Base-by-base conservation (phyloP, 257 asterid genomes). In the Solanum habrochaites region DNA sequence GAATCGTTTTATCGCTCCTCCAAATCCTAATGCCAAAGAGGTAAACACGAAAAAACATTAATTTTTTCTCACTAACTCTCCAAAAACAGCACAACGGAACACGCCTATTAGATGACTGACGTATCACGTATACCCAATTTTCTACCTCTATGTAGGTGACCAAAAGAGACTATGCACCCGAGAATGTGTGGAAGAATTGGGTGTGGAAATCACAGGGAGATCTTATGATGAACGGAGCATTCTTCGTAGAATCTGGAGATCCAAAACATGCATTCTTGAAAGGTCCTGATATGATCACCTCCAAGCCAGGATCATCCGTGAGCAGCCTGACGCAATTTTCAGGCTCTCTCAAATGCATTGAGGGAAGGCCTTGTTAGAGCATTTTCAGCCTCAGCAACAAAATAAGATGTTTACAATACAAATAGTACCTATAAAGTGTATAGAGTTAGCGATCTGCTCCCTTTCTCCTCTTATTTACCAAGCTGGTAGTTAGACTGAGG, bases 131-230 rank as follows among this genome's bases (percentile, higher is more conserved):
- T 70, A 23, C 16, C 49, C 32, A 20, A 31, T 16, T 23, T 4
- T 2, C 15, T 37, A n/a, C 40, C 73, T 25, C 1, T 83, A 25
- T n/a, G 78, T 39, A 95, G 97, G 95, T 95, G 85, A 95, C 98
- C 0, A 94, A 94, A 94, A 92, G 98, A 87, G 97, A 93, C 12
- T 91, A 91, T 60, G 87, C 94, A 85, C 31, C 90, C 0, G 89
- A 95, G 89, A 88, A 88, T 58, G 93, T 8, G 77, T 95, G 99
- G 99, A 91, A 93, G 89, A 90, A 90, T 7, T 96, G 98, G 99
- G 90, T 70, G 2, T 95, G 99, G 98, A 93, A 66, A 92, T 96
- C 98, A 11, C 93, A 95, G 66, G 94, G 93, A 45, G 99, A 96
- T 88, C 52, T 93, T 20, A 69, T 96, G 92, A 71, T 40, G 90